Conservation (phyloP, 495 filamentous ascomycete species). For the Daldinia childiae region DNA sequence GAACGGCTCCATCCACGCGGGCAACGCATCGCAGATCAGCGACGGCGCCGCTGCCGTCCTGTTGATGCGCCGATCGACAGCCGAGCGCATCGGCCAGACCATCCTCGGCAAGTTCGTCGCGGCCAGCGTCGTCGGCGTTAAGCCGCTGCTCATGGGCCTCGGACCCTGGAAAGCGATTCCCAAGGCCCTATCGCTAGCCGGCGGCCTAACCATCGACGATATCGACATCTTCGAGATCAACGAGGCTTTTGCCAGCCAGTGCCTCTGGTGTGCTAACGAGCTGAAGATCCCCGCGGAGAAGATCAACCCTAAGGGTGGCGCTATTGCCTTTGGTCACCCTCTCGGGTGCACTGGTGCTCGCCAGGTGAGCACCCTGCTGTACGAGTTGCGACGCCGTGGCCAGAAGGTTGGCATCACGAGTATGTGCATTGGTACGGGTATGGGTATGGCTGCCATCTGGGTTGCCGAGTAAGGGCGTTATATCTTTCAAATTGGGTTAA, state of each 20-base stretch:
- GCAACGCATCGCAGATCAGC: conserved; percentile 93
- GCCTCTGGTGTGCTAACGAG: conserved; percentile 91
- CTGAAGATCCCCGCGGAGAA: conserved; percentile 81
- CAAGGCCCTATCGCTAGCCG: conserved; percentile 82
- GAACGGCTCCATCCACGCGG: conserved; percentile 92
- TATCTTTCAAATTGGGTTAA: neutral
- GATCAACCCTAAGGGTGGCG: conserved; percentile 97
- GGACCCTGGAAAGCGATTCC: conserved; percentile 97
- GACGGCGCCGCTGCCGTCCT: conserved; percentile 96
- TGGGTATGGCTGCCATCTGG: conserved; percentile 97
- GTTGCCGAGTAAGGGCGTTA: conserved; percentile 72
- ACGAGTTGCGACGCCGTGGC: conserved; percentile 82
- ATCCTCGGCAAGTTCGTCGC: conserved; percentile 89
- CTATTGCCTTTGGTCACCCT: conserved; percentile 98
- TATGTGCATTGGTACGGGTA: conserved; percentile 97
- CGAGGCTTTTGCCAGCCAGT: conserved; percentile 97
- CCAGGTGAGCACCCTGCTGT: conserved; percentile 91
- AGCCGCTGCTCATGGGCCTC: conserved; percentile 93
- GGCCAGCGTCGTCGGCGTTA: conserved; percentile 85
- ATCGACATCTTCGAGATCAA: conserved; percentile 99
- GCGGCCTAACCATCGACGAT: conserved; percentile 83
- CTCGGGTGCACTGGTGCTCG: conserved; percentile 93
- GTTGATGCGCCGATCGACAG: conserved; percentile 93
- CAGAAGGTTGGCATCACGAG: conserved; percentile 89
- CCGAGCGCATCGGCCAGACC: conserved; percentile 84